Evolutionary conservation across 805 yeast genomes (phyloP).

Genomic region (Teunomyces barrocoloradensis): DNA sequence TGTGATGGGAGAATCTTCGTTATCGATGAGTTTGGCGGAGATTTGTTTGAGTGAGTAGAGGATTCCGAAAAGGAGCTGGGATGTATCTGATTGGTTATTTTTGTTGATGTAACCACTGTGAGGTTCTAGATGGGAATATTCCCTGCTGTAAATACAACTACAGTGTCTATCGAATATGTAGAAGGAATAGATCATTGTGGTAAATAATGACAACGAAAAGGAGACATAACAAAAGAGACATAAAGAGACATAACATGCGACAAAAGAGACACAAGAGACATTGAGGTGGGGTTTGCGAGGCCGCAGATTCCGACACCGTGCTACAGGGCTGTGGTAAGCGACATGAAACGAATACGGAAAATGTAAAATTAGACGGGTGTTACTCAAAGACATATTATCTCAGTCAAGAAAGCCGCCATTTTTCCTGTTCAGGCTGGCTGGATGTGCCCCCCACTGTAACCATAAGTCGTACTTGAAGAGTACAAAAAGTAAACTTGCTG

Average conservation of each 20-base stretch:
- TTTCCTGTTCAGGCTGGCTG: no score
- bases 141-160: slow-evolving; percentile 77
- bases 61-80: slow-evolving; percentile 84
- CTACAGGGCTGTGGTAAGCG: no score
- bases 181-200: slow-evolving; percentile 65
- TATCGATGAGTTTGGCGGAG: slow-evolving; percentile 51
- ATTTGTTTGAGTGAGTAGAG: slow-evolving; percentile 76
- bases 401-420: no score
- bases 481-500: no score
- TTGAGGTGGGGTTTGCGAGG: neutral
- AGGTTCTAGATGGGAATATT: slow-evolving; percentile 35
- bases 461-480: no score
- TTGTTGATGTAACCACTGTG: slow-evolving; percentile 37
- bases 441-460: no score
- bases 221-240: no score
- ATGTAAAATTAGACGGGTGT: no score
- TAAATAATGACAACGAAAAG: neutral
- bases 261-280: neutral
- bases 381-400: no score
- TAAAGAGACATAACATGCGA: neutral
- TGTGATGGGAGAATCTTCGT: slow-evolving; percentile 9
- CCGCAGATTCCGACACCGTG: no score
- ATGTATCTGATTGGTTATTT: slow-evolving; percentile 62
- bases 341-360: no score
- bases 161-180: slow-evolving; percentile 93